phyloP scores from a whole-genome alignment of 768 basidiomycete genomes.

The Hericium coralloides region DNA sequence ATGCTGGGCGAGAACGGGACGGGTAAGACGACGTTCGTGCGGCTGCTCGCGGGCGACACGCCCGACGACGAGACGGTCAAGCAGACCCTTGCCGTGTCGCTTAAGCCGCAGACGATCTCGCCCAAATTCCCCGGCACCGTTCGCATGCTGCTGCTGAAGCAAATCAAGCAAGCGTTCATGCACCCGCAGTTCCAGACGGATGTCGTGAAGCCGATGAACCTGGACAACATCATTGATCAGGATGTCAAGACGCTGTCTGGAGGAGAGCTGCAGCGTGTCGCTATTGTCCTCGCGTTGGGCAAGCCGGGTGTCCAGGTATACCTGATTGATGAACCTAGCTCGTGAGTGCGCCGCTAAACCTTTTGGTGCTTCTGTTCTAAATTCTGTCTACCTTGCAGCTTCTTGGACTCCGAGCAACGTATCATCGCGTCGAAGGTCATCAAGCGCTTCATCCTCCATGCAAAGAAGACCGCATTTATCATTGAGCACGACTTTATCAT shows the following conservation, averaged over 20 bases:
- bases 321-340: conserved; percentile 91
- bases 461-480: conserved; percentile 96
- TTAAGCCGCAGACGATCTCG: conserved; percentile 98
- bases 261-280: conserved; percentile 96
- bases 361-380: neutral
- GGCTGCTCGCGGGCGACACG: conserved; percentile 85
- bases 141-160: conserved; percentile 86
- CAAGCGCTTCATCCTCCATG: conserved; percentile 94
- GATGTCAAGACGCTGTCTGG: conserved; percentile 97
- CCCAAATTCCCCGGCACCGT: conserved; percentile 98
- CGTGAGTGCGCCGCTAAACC: conserved; percentile 29
- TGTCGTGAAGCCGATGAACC: conserved; percentile 93
- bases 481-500: conserved; percentile 99
- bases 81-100: conserved; percentile 42
- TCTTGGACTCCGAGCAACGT: conserved; percentile 99
- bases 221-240: conserved; percentile 94
- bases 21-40: conserved; percentile 97
- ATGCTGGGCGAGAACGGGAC: conserved; percentile 99
- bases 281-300: conserved; percentile 89
- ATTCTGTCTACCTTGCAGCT: conserved; percentile 33
- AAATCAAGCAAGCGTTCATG: conserved; percentile 95
- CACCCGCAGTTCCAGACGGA: conserved; percentile 99
- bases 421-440: conserved; percentile 97
- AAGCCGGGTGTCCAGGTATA: conserved; percentile 83
- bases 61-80: conserved; percentile 83